Evolutionary conservation across 1,284 basidiomycete genomes (phyloP).

Genomic region (Ustilago shanxiensis): DNA sequence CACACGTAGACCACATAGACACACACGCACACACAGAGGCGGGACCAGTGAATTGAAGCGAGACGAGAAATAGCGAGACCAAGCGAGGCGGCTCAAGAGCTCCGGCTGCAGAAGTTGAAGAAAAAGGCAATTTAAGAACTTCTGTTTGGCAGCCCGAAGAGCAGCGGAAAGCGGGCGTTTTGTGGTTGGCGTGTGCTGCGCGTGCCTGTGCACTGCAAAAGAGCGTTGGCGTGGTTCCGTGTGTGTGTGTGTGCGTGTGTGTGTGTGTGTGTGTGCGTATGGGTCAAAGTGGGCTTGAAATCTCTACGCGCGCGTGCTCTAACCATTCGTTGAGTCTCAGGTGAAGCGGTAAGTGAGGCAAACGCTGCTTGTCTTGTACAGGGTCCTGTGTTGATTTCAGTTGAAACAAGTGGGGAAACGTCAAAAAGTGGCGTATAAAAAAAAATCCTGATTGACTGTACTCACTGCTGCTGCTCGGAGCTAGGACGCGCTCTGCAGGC

Average conservation of each 20-base stretch:
- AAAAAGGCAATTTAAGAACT: not conserved
- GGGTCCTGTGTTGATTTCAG: not conserved
- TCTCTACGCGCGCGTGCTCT: not conserved
- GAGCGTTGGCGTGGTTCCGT: not conserved
- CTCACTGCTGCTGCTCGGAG: not conserved
- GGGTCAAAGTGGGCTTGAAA: not conserved
- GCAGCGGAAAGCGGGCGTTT: not conserved
- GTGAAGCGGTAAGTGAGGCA: no score
- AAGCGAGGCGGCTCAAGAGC: not conserved
- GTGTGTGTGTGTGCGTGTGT: not conserved
- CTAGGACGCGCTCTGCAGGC: not conserved
- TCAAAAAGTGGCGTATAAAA: not conserved
- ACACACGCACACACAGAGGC: not conserved
- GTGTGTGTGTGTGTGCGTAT: not conserved
- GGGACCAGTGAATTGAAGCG: not conserved
- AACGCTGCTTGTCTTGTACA: not conserved
- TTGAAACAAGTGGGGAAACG: not conserved
- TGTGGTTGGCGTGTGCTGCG: slow-evolving; percentile 3
- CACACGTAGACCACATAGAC: not conserved
- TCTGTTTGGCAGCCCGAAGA: not conserved
- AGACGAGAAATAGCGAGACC: not conserved
- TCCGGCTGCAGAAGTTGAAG: slow-evolving; percentile 1
- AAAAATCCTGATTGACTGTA: no score
- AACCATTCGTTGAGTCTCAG: not conserved
- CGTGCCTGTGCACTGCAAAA: slow-evolving; percentile 2